Percentiles rank a stretch among this genome's conserved stretches.
These are phyloP conservation scores for Hirsutella rhossiliensis DNA, from an alignment of 2,329 filamentous ascomycete genomes.

Conservation along the genomic window DNA sequence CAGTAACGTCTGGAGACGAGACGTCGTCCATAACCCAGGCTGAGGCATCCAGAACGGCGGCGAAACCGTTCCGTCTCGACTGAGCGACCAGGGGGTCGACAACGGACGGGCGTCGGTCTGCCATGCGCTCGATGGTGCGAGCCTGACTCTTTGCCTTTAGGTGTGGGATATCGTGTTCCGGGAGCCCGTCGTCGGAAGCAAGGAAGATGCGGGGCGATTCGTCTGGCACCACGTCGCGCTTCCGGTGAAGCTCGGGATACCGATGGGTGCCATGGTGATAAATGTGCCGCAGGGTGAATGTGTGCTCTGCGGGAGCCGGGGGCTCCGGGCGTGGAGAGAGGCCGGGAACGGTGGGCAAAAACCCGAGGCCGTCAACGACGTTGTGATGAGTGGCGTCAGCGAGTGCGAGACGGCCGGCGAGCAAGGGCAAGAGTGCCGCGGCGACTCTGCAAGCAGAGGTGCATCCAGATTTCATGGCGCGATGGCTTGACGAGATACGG, in stretches of 20 bases:
- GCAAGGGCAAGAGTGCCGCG: constrained; percentile 51
- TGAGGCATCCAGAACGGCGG: constrained; percentile 54
- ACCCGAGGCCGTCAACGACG: constrained; percentile 26
- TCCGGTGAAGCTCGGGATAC: constrained; percentile 66
- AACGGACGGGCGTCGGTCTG: constrained; percentile 61
- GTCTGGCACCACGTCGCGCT: constrained; percentile 54
- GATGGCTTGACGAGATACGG: no score
- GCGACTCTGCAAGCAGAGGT: constrained; percentile 51
- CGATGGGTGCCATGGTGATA: constrained; percentile 81
- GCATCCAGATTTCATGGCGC: constrained; percentile 21
- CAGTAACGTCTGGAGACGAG: constrained; percentile 66
- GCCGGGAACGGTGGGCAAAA: constrained; percentile 27
- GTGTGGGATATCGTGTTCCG: constrained; percentile 35
- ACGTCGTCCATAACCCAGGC: constrained; percentile 79
- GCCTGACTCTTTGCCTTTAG: constrained; percentile 52
- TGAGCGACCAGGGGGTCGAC: constrained; percentile 70
- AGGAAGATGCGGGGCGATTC: constrained; percentile 41
- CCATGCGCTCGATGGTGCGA: constrained; percentile 66
- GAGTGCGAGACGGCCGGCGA: constrained; percentile 41
- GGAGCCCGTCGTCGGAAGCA: constrained; percentile 44
- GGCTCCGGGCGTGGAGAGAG: constrained; percentile 30
- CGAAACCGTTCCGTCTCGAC: constrained; percentile 55
- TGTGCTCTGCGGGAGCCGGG: constrained; percentile 39
- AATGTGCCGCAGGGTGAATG: constrained; percentile 70
- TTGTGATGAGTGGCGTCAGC: constrained; percentile 21